Base-by-base conservation (phyloP, 495 filamentous ascomycete species). In the Sabuloglossum arenarium region DNA sequence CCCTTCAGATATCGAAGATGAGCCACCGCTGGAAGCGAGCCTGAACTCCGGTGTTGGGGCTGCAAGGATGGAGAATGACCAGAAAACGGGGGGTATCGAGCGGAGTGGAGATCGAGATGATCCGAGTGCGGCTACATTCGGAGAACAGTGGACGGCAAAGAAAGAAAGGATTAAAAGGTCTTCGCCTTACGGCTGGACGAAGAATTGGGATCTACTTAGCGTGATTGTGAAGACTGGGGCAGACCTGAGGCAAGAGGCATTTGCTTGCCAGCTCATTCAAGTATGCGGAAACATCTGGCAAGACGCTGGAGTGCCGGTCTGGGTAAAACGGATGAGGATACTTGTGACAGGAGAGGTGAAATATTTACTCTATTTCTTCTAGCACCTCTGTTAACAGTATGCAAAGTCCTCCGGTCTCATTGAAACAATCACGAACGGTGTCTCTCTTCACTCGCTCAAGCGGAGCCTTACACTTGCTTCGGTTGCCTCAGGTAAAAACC, bases 221-320 rank as follows among this genome's bases (percentile, higher is more conserved):
- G 83, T 87, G 51, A 87, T 87, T 64, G 80, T 87, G 56, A 87
- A 87, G 64, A 87, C 83, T 30, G 83, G 83, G 28, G 79, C 81
- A 0, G 83, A 87, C 65, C 70, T 87, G 39, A 70, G 83, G 50
- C 83, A 87, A 66, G 83, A 87, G 68, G 81, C 83, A 0, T 87
- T 87, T 62, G 83, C 83, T 9, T 85, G 81, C 65, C 83, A 87
- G 65, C 73, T 87, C 16, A 87, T 87, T 62, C 71, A 75, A 46
- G 78, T 86, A 32, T 86, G 82, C 64, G 71, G 79, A 62, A 85
- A 79, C 69, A 84, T 86, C 62, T 87, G 81, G 81, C 64, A 79
- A 32, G 80, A 83, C 47, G 77, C 82, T n/a, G 65, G 66, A 21
- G 76, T 84, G 27, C 76, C 77, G n/a, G 83, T 86, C 24, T 87